These are phyloP conservation scores for Wallemia hederae DNA, from an alignment of 1,284 basidiomycete genomes.

Conservation along the genomic window DNA sequence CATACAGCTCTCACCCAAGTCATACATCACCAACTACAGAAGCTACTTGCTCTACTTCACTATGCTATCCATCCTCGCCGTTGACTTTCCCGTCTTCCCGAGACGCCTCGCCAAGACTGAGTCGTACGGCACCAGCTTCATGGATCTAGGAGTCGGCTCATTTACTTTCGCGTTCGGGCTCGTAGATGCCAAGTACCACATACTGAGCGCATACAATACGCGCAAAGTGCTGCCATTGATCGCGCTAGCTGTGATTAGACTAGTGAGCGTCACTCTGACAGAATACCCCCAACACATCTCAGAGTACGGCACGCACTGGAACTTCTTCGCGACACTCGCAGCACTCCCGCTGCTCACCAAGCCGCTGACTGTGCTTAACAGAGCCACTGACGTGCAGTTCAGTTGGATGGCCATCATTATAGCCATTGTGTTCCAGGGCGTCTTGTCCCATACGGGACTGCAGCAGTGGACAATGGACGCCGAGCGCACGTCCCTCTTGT, in stretches of 20 bases:
- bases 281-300: slow-evolving; percentile 59
- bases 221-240: slow-evolving; percentile 7
- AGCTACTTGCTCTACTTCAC: slow-evolving; percentile 93
- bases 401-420: not conserved
- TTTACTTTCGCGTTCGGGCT: slow-evolving; percentile 86
- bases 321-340: slow-evolving; percentile 86
- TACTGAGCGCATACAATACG: slow-evolving; percentile 24
- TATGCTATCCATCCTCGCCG: slow-evolving; percentile 64
- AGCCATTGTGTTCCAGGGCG: slow-evolving; percentile 29
- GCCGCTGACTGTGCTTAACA: slow-evolving; percentile 19
- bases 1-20: not conserved
- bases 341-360: slow-evolving; percentile 41
- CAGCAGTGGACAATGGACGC: slow-evolving; percentile 34
- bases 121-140: slow-evolving; percentile 61
- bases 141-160: slow-evolving; percentile 91
- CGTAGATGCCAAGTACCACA: slow-evolving; percentile 42
- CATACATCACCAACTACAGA: slow-evolving; percentile 44
- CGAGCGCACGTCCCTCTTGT: slow-evolving; percentile 31
- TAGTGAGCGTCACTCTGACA: slow-evolving; percentile 1
- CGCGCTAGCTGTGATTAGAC: not conserved
- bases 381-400: not conserved
- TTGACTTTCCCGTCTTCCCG: slow-evolving; percentile 83
- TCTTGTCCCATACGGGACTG: slow-evolving; percentile 27
- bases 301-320: slow-evolving; percentile 95
- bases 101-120: slow-evolving; percentile 72